Conservation (phyloP, 2,329 filamentous ascomycete genomes). For the Trematosphaeria pertusa region DNA sequence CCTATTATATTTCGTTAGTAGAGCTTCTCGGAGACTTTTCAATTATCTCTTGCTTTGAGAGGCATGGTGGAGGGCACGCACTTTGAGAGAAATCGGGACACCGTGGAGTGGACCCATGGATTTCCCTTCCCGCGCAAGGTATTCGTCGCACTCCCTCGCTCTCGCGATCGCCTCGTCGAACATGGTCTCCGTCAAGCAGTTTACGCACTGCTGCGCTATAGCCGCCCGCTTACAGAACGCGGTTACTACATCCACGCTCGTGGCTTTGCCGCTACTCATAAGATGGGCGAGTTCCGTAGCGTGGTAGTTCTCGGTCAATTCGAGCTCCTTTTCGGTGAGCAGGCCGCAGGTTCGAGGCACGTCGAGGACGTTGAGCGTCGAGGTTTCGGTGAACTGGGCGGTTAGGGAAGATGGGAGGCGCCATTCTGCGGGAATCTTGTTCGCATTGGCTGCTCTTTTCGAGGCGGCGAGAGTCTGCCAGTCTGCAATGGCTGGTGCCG, state of each 20-base stretch:
- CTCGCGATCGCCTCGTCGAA: conserved; percentile 50
- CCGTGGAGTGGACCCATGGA: conserved; percentile 61
- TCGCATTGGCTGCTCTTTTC: conserved; percentile 34
- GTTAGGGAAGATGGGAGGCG: conserved; percentile 31
- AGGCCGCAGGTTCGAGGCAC: conserved; percentile 40
- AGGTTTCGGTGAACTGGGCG: conserved; percentile 23
- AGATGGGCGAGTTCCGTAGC: conserved; percentile 38
- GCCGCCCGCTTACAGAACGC: conserved; percentile 63
- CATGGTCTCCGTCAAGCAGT: conserved; percentile 53
- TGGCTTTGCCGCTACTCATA: conserved; percentile 32
- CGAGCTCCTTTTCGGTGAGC: conserved; percentile 38
- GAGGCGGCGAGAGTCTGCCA: conserved; percentile 40
- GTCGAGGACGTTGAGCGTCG: conserved; percentile 35
- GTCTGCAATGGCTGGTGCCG: too few relatives aligned
- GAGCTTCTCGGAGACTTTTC: not conserved
- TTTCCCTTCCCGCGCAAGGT: conserved; percentile 46
- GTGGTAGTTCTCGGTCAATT: conserved; percentile 45
- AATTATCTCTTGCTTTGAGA: not conserved
- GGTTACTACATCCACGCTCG: conserved; percentile 53
- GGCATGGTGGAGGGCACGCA: conserved; percentile 3
- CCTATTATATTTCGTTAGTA: conserved; percentile 35
- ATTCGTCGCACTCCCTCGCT: conserved; percentile 49
- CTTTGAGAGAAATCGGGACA: conserved; percentile 63
- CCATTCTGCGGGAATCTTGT: conserved; percentile 45
- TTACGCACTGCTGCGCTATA: conserved; percentile 65